Percentiles rank a stretch among this genome's conserved stretches.
Conservation (phyloP, 805 yeast species). For the Komagataella ulmi region DNA sequence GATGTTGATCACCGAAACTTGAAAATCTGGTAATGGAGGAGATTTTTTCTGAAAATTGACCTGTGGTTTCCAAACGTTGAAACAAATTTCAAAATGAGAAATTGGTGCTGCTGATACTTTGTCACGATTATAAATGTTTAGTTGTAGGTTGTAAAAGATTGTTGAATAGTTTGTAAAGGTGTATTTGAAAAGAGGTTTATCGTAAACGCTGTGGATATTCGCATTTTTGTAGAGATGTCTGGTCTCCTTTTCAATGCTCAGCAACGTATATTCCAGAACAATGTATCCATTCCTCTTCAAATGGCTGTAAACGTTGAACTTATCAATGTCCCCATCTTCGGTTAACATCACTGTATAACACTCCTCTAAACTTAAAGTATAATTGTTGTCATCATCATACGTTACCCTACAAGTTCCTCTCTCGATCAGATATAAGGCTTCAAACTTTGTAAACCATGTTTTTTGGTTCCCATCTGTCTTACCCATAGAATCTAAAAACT, state of each 20-base stretch:
- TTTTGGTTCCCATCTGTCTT: conserved; percentile 31
- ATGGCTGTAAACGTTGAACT: conserved; percentile 56
- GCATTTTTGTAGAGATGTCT: not conserved
- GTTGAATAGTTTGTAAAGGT: not conserved
- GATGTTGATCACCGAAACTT: conserved; percentile 44
- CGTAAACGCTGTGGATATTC: not conserved
- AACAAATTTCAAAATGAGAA: conserved; percentile 23
- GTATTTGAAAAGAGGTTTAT: not conserved
- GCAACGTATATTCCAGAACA: conserved; percentile 22
- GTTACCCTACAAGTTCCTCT: conserved; percentile 44
- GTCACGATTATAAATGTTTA: not conserved
- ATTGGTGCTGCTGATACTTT: not conserved
- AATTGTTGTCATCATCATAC: conserved; percentile 10
- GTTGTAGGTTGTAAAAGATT: not conserved
- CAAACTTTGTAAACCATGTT: conserved; percentile 46
- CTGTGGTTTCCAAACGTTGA: conserved; percentile 76
- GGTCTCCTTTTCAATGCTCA: not conserved
- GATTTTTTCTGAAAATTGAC: conserved; percentile 52
- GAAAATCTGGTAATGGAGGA: conserved; percentile 69
- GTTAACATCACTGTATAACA: conserved; percentile 40
- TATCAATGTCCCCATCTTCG: conserved; percentile 29
- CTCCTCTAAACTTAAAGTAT: conserved; percentile 44
- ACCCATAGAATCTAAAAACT: conserved; percentile 66
- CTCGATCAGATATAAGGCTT: conserved; percentile 65
- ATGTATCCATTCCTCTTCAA: conserved; percentile 71